Conservation (phyloP, 1,284 basidiomycete species). For the Agaricales sp. region DNA sequence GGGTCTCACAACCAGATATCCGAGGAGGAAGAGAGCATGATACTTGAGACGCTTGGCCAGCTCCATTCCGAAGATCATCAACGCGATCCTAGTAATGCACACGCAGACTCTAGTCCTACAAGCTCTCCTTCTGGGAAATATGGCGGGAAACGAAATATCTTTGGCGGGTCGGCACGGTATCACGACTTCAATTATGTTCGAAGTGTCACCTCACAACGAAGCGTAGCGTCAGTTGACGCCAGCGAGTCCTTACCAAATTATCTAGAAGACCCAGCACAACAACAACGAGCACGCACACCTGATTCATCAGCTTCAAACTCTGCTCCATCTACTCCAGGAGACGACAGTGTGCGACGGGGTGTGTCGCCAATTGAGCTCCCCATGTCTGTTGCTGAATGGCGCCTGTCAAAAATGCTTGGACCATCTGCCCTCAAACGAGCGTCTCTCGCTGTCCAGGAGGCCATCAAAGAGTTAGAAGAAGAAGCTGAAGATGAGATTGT, state of each 20-base stretch:
- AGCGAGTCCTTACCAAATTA: not conserved
- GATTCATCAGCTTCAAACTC: slow-evolving; percentile 34
- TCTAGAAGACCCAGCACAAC: slow-evolving; percentile 30
- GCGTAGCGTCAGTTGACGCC: not conserved
- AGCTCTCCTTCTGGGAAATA: slow-evolving; percentile 33
- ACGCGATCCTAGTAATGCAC: slow-evolving; percentile 25
- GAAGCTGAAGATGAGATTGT: slow-evolving; percentile 60
- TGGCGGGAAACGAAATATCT: slow-evolving; percentile 73
- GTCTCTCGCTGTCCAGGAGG: slow-evolving; percentile 62
- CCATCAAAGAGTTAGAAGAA: slow-evolving; percentile 62
- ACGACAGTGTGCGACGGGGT: slow-evolving; percentile 29
- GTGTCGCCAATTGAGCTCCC: slow-evolving; percentile 23
- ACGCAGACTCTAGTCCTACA: slow-evolving; percentile 30
- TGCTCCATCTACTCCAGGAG: slow-evolving; percentile 38
- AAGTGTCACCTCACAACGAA: slow-evolving; percentile 30
- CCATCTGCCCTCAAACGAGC: slow-evolving; percentile 48
- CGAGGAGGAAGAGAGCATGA: slow-evolving; percentile 75
- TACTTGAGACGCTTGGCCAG: slow-evolving; percentile 61
- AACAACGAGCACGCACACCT: slow-evolving; percentile 39
- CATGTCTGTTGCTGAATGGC: slow-evolving; percentile 28
- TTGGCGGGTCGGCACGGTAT: slow-evolving; percentile 70
- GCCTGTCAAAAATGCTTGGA: slow-evolving; percentile 38
- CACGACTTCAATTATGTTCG: slow-evolving; percentile 64
- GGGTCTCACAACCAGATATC: slow-evolving; percentile 57
- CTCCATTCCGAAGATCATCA: slow-evolving; percentile 32